A percentile compares a stretch with the other conserved stretches of the same genome.
These are phyloP conservation scores for Macrophomina phaseolina DNA, from an alignment of 2,329 filamentous ascomycete genomes.

Conservation along the genomic window DNA sequence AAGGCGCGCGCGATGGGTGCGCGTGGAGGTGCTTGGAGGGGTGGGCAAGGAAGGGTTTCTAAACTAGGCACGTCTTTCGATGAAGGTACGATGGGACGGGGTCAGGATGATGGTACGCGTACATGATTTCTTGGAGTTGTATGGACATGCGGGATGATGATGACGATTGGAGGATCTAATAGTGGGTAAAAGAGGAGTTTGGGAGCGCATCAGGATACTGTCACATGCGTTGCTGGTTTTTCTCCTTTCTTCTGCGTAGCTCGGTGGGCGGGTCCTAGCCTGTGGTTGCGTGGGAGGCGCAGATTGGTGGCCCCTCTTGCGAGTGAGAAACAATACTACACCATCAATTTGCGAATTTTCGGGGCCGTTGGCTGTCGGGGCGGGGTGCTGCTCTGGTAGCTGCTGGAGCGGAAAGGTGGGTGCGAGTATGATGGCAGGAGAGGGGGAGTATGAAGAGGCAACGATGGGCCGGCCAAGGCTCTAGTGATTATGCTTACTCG, in stretches of 20 bases:
- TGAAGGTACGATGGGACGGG: neutral
- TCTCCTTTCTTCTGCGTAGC: slow-evolving; percentile 1
- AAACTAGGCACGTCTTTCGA: neutral
- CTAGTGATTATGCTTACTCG: too few species aligned
- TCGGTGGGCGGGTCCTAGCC: neutral
- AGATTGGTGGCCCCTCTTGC: neutral
- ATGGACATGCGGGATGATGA: neutral
- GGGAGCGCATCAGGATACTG: neutral
- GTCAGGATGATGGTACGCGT: neutral
- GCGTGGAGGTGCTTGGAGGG: slow-evolving; percentile 67
- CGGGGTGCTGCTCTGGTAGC: too few species aligned
- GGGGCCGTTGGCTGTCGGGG: too few species aligned
- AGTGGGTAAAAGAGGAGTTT: slow-evolving; percentile 8
- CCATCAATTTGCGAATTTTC: neutral
- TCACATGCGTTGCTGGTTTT: neutral
- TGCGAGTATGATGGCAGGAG: too few species aligned
- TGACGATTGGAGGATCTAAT: neutral
- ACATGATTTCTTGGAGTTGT: neutral
- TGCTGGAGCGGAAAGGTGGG: too few species aligned
- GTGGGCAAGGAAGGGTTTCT: slow-evolving; percentile 43
- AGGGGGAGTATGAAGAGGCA: too few species aligned
- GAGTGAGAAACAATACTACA: neutral
- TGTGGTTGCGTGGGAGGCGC: neutral
- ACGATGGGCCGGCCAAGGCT: too few species aligned
- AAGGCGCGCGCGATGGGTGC: slow-evolving; percentile 62